A percentile compares a stretch with the other conserved stretches of the same genome.
Evolutionary conservation across 768 basidiomycete species (phyloP).

Genomic region (Kwoniella bestiolae): DNA sequence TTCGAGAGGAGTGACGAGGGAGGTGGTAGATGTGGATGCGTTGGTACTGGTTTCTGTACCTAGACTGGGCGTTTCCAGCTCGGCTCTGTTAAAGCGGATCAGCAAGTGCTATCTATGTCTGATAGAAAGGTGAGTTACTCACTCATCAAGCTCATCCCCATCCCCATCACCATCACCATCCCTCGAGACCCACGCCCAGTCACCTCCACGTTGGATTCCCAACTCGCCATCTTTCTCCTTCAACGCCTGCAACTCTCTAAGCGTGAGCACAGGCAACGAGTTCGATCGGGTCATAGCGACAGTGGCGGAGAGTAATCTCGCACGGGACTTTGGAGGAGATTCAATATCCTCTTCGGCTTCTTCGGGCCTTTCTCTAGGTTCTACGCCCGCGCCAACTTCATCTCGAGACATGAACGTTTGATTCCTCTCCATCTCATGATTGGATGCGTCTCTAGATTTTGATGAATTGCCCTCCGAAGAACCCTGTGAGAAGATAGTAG

Average conservation of each 20-base stretch:
- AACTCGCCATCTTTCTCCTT: conserved; percentile 51
- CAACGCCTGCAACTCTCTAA: conserved; percentile 45
- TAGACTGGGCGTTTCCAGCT: conserved; percentile 16
- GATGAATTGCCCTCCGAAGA: conserved; percentile 20
- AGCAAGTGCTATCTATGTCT: not conserved
- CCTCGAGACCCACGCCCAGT: conserved; percentile 50
- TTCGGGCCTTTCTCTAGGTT: not conserved
- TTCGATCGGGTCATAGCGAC: conserved; percentile 51
- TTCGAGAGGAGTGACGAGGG: conserved; percentile 22
- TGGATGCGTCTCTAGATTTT: conserved; percentile 26
- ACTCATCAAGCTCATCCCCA: conserved; percentile 28
- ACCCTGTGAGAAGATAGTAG: conserved; percentile 33
- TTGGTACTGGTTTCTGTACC: conserved; percentile 14
- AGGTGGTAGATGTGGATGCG: conserved; percentile 22
- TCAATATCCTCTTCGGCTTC: not conserved
- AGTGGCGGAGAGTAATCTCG: conserved; percentile 16
- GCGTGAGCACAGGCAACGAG: conserved; percentile 48
- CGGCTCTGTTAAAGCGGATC: conserved; percentile 1
- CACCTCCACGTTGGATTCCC: conserved; percentile 48
- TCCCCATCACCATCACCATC: too few species aligned
- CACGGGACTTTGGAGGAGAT: conserved; percentile 2
- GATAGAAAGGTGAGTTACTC: conserved; percentile 1
- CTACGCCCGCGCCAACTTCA: conserved; percentile 6
- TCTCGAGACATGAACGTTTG: conserved; percentile 15
- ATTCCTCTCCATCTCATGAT: conserved; percentile 6